Percentiles rank a stretch among this genome's conserved stretches.
Evolutionary conservation across 805 yeast genomes (phyloP).

Genomic region (Saccharomyces mikatae): DNA sequence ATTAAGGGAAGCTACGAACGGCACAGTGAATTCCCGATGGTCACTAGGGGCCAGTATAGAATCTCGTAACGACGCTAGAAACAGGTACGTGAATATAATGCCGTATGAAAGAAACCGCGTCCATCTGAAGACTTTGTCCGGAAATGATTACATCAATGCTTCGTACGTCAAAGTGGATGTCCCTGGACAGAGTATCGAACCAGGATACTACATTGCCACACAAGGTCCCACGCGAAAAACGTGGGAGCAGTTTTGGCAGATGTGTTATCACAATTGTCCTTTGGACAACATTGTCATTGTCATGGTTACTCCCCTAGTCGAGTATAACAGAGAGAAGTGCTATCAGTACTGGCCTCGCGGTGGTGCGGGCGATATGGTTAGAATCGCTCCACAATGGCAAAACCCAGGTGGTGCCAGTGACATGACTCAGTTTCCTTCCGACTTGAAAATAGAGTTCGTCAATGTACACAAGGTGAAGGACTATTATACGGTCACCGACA

Average conservation of each 20-base stretch:
- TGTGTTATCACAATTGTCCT: slow-evolving; percentile 54
- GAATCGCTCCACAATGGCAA: slow-evolving; percentile 11
- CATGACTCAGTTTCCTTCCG: slow-evolving; percentile 15
- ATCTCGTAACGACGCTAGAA: slow-evolving; percentile 32
- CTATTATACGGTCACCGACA: slow-evolving; percentile 19
- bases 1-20: slow-evolving; percentile 31
- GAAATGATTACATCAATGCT: slow-evolving; percentile 74
- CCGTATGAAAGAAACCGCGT: slow-evolving; percentile 62
- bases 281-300: slow-evolving; percentile 51
- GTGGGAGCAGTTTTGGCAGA: slow-evolving; percentile 82
- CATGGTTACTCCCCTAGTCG: slow-evolving; percentile 71
- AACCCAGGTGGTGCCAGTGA: slow-evolving; percentile 19
- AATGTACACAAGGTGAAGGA: slow-evolving; percentile 15
- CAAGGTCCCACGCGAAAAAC: slow-evolving; percentile 78
- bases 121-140: slow-evolving; percentile 26
- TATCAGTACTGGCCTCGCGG: slow-evolving; percentile 63
- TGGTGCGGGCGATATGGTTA: slow-evolving; percentile 3
- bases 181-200: slow-evolving; percentile 14
- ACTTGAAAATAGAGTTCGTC: slow-evolving; percentile 15
- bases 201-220: slow-evolving; percentile 50
- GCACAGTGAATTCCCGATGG: slow-evolving; percentile 23
- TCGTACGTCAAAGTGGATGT: slow-evolving; percentile 44
- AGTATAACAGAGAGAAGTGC: slow-evolving; percentile 68
- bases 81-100: slow-evolving; percentile 54
- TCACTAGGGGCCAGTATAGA: slow-evolving; percentile 23